Base-by-base conservation (phyloP, 768 basidiomycete species). In the Lyophyllum atratum region DNA sequence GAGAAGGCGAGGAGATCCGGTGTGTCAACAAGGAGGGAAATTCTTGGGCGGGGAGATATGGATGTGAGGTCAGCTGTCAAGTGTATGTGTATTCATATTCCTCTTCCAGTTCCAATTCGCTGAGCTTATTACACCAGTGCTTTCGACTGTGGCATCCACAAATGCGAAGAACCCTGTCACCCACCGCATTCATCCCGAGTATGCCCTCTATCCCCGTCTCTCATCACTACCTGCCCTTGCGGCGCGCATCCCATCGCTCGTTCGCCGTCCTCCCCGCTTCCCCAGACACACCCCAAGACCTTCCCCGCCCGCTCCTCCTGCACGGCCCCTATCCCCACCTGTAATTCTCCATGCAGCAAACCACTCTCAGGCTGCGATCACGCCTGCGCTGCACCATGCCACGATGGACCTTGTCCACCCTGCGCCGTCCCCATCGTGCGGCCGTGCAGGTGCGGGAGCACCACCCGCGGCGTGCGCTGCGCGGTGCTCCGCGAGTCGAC, bases 361-460 rank as follows among this genome's bases (percentile, higher is more conserved):
- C 75, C 78, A 0, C 82, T 86, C 12, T 67, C 76, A 7, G 71
- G 72, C 3, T 99, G 97, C 64, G 82, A 80, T 0, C 97, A 99
- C 68, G 70, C 74, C 4, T 99, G 97, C 66, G 73, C 77, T 12
- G 69, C 68, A 0, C 74, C 64, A 10, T 98, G 97, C 65, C 96
- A 98, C 67, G 74, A 73, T 17, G 93, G 89, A 0, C 70, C 81
- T 0, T 98, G 96, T 64, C 88, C 89, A 0, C 90, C 93, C 0
- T 98, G 96, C 70, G 68, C 72, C 1, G 82, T 89, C 49, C 73
- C 76, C 44, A 79, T 95, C 40, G 81, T 85, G 4, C 78, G 89
- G 6, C 89, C 91, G 3, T 99, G 97, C 69, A 81, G 97, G 28
- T 98, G 97, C 59, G 95, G 95, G 0, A 76, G 83, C 17, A 88